phyloP scores from a whole-genome alignment of 768 basidiomycete genomes.

The Xerocomus potaroensis region DNA sequence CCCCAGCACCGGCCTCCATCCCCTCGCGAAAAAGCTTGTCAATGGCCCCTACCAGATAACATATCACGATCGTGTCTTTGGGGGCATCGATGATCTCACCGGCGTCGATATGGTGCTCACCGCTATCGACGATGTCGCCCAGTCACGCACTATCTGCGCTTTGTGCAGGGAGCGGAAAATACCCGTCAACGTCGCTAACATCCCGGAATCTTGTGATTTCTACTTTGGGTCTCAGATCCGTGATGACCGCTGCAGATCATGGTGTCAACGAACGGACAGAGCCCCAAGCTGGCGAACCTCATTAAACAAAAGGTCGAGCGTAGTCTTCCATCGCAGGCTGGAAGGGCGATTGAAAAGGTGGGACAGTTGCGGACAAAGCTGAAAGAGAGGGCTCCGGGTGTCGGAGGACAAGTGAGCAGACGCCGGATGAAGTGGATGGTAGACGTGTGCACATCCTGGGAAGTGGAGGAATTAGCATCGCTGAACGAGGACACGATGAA shows the following conservation, averaged over 20 bases:
- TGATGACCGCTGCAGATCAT: constrained; percentile 87
- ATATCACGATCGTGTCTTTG: constrained; percentile 68
- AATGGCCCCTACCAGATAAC: constrained; percentile 46
- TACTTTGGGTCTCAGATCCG: constrained; percentile 96
- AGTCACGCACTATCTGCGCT: constrained; percentile 67
- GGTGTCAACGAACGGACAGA: constrained; percentile 93
- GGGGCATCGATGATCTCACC: constrained; percentile 58
- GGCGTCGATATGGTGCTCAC: constrained; percentile 85
- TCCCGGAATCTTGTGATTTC: constrained; percentile 94
- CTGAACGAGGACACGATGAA: constrained; percentile 65
- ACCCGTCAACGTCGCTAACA: constrained; percentile 95
- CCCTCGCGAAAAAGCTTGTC: constrained; percentile 53
- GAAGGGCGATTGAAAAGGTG: constrained; percentile 73
- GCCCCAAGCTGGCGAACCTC: constrained; percentile 85
- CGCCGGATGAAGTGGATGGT: constrained; percentile 93
- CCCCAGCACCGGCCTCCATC: constrained; percentile 63
- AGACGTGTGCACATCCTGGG: constrained; percentile 80
- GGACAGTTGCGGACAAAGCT: constrained; percentile 70
- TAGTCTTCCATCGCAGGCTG: constrained; percentile 67
- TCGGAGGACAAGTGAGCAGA: constrained; percentile 72
- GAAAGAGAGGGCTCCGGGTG: constrained; percentile 76
- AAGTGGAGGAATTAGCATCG: constrained; percentile 70
- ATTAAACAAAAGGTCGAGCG: constrained; percentile 66
- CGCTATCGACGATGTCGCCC: constrained; percentile 79
- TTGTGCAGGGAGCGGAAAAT: constrained; percentile 65